Evolutionary conservation across 73 alveolate species (phyloP), one percentile per base, ranked within the genome.

Genomic region (Durusdinium trenchii): DNA sequence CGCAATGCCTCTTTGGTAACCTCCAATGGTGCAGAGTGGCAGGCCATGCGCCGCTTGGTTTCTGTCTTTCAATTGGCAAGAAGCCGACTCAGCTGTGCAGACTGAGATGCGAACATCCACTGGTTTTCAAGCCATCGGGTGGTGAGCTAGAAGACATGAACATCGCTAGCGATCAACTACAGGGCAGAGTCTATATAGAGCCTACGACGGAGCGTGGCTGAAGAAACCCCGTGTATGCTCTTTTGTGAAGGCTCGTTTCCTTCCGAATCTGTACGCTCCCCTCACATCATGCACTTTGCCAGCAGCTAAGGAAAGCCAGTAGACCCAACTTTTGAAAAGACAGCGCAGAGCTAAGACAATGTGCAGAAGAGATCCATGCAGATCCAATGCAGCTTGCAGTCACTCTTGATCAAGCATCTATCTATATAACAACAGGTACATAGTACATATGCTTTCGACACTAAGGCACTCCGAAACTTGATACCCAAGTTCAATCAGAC

Each of bases 241-340:
- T n/a, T n/a, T n/a, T n/a, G n/a, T n/a, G n/a, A n/a, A n/a, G n/a
- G n/a, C n/a, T n/a, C n/a, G n/a, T n/a, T n/a, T n/a, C n/a, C n/a
- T n/a, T n/a, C n/a, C n/a, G n/a, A n/a, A n/a, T n/a, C n/a, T n/a
- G n/a, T n/a, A n/a, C n/a, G n/a, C n/a, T n/a, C n/a, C n/a, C n/a
- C n/a, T n/a, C n/a, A n/a, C n/a, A n/a, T n/a, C 30, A 16, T 57
- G 73, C 18, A 2, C 69, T 1, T 60, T 60, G 30, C 18, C 73
- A 60, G 30, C 73, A 23, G 30, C 30, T 32, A 60, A 60, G n/a
- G n/a, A 60, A 89, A 89, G 69, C 96, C 96, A 12, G 75, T 89
- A 26, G 96, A 89, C 83, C 96, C 96, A 20, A 71, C 96, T 73
- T 89, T 89, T 45, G 96, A 89, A 86, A 89, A 89, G 96, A 35